phyloP scores from a whole-genome alignment of 306 rosid genomes.

The Castanea sativa region DNA sequence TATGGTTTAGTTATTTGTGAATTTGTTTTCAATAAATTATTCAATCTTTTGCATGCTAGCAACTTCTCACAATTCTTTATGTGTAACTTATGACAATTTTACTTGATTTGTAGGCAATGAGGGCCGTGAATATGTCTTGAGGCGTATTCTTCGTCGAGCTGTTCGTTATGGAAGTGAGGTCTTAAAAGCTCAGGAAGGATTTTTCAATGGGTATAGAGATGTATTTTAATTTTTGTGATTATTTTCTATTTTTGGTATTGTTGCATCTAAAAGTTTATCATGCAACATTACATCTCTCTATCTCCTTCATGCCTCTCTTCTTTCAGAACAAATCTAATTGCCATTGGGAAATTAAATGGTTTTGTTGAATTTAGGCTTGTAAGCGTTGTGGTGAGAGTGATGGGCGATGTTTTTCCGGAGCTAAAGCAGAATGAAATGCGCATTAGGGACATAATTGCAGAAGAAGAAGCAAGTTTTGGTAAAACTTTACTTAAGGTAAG shows the following conservation, averaged over 20 bases:
- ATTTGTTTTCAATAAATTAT: neutral
- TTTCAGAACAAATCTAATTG: neutral
- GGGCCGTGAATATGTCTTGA: constrained; percentile 94
- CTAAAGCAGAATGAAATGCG: constrained; percentile 61
- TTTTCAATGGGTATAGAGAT: constrained; percentile 73
- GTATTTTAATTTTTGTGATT: neutral
- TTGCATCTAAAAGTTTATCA: neutral
- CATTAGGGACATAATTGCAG: constrained; percentile 67
- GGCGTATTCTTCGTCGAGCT: constrained; percentile 99
- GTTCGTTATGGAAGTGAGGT: constrained; percentile 97
- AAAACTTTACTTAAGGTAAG: constrained; percentile 88
- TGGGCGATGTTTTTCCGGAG: constrained; percentile 89
- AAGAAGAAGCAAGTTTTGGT: constrained; percentile 96
- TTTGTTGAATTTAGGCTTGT: constrained; percentile 64
- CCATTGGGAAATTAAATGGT: neutral
- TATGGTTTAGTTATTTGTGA: neutral
- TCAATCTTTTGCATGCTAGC: neutral
- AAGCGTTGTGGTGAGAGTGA: constrained; percentile 49
- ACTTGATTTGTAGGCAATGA: constrained; percentile 67
- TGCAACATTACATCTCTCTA: neutral
- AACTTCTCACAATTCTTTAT: neutral
- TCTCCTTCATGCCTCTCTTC: neutral
- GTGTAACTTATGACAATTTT: constrained; percentile 11
- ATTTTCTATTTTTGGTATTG: neutral
- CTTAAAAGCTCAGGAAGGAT: constrained; percentile 86